Percentiles rank a stretch among this genome's conserved stretches.
Evolutionary conservation across 225 moss, liverwort and hornwort genomes (phyloP).

Genomic region (Pseudoscleropodium purum): DNA sequence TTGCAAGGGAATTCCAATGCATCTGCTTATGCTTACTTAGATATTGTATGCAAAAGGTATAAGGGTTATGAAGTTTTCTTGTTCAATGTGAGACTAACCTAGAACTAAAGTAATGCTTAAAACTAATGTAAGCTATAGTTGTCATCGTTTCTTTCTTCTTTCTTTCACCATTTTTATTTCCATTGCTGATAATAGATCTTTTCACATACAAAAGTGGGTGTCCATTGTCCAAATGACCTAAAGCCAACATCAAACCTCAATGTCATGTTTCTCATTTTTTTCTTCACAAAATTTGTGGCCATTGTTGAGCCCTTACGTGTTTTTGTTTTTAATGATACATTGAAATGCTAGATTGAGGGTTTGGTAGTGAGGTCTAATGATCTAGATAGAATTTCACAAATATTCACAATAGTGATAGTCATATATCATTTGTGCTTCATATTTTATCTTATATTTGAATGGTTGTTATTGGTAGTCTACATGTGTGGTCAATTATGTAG

Average conservation of each 20-base stretch:
- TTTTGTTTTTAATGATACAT: too few species aligned
- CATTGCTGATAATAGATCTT: background rate
- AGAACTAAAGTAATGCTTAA: background rate
- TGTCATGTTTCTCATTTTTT: background rate
- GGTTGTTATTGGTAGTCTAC: too few species aligned
- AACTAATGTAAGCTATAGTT: background rate
- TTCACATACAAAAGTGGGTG: background rate
- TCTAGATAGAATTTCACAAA: background rate
- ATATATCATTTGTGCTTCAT: background rate
- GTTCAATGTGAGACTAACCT: too few species aligned
- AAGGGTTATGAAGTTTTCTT: background rate
- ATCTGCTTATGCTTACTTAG: background rate
- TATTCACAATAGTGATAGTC: background rate
- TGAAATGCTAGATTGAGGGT: background rate
- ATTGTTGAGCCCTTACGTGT: background rate
- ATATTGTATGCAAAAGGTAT: background rate
- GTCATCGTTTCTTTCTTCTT: background rate
- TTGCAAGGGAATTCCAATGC: background rate
- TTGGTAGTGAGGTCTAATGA: accelerated
- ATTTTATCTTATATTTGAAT: background rate
- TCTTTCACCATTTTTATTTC: background rate
- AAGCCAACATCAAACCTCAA: background rate
- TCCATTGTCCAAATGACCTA: background rate
- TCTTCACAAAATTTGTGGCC: background rate
- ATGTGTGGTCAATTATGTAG: background rate